Base-by-base conservation (phyloP, 306 rosid genomes). In the Cucurbita moschata region DNA sequence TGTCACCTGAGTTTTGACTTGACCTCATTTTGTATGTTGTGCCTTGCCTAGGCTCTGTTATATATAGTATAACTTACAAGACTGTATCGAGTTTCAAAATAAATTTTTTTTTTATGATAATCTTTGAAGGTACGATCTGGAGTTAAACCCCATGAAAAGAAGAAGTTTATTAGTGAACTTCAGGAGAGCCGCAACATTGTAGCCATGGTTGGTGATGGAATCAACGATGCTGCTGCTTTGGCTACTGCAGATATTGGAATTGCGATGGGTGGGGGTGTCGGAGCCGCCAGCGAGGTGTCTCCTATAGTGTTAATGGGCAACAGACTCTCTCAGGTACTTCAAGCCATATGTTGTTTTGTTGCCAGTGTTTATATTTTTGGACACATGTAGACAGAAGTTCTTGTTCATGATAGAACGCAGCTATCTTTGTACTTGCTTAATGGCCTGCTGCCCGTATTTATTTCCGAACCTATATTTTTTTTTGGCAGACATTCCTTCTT, bases 181-280 rank as follows among this genome's bases (percentile, higher is more conserved):
- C 94, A 88, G 81, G 80, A 85, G 49, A 84, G 84, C 79, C 82
- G 82, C 44, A 88, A 81, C 50, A 56, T 90, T 71, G 92, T 93
- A 52, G 98, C 97, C 43, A 93, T 93, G 98, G 98, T 90, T 81
- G 97, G 97, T 60, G 98, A 93, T 82, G 98, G 98, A 79, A 93
- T 93, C 74, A 93, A 93, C 62, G 98, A 93, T 83, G 89, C 96
- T 73, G 97, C 98, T 80, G 98, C 98, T n/a, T 81, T 93, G 80
- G 98, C 98, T 74, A 76, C 89, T 63, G 81, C 97, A 42, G 90
- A 93, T 79, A 71, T 93, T 82, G 98, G 97, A 67, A 88, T 93
- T 82, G 98, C 97, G 71, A 83, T 93, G 87, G 94, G 98, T 64
- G 96, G 92, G 71, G 94, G 97, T 81, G 98, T 90, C 46, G 98